Evolutionary conservation across 106 monocot genomes (phyloP).

Genomic region (Hemerocallis citrina): DNA sequence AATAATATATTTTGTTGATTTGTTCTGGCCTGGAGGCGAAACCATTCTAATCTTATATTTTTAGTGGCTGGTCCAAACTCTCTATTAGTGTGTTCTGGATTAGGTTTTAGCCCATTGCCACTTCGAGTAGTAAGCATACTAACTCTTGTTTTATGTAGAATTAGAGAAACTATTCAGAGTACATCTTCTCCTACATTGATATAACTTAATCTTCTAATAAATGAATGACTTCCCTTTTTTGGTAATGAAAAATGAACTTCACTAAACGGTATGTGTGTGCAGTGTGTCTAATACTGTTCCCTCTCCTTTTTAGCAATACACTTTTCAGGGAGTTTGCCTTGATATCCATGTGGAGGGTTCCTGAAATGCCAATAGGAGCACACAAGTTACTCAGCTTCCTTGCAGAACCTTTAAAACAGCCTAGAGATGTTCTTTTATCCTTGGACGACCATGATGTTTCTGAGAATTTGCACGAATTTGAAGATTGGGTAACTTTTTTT

Average conservation of each 20-base stretch:
- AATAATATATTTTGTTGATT: too few relatives aligned
- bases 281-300: neutral
- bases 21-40: too few relatives aligned
- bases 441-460: slow-evolving; percentile 49
- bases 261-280: neutral
- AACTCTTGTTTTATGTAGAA: neutral
- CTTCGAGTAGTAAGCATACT: neutral
- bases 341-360: slow-evolving; percentile 97
- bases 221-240: neutral
- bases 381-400: slow-evolving; percentile 89
- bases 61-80: too few relatives aligned
- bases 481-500: slow-evolving; percentile 80
- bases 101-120: too few relatives aligned
- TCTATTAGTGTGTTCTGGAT: too few relatives aligned
- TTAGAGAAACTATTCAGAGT: too few relatives aligned
- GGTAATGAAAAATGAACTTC: neutral
- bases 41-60: too few relatives aligned
- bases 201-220: neutral
- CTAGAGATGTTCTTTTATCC: slow-evolving; percentile 53
- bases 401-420: slow-evolving; percentile 88
- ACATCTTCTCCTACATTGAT: too few relatives aligned
- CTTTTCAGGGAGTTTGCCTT: slow-evolving; percentile 96
- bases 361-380: slow-evolving; percentile 90
- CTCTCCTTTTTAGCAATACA: slow-evolving; percentile 50
- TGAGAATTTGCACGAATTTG: slow-evolving; percentile 81